A percentile compares a stretch with the other conserved stretches of the same genome.
These are phyloP conservation scores for Apiospora aurea DNA, from an alignment of 2,329 filamentous ascomycete species.

Conservation along the genomic window DNA sequence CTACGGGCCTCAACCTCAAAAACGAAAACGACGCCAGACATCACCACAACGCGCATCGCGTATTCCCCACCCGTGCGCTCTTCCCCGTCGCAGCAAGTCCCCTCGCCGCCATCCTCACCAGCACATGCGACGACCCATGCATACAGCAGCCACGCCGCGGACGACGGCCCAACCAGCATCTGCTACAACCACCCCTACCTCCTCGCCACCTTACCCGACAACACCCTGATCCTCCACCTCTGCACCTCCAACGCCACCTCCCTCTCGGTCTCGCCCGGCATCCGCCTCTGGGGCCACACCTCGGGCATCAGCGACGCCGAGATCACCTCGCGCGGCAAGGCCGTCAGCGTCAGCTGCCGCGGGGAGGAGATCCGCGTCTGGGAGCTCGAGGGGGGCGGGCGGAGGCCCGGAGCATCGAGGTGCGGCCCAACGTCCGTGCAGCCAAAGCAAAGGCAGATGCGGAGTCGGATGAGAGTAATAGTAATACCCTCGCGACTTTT, in stretches of 20 bases:
- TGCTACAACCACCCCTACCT: slow-evolving; percentile 85
- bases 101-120: slow-evolving; percentile 38
- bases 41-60: slow-evolving; percentile 49
- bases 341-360: slow-evolving; percentile 84
- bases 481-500: slow-evolving; percentile 34
- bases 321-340: slow-evolving; percentile 84
- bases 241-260: slow-evolving; percentile 74
- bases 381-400: slow-evolving; percentile 82
- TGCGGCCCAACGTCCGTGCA: slow-evolving; percentile 49
- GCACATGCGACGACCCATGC: slow-evolving; percentile 28
- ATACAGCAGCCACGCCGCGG: slow-evolving; percentile 26
- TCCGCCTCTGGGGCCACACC: slow-evolving; percentile 88
- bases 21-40: slow-evolving; percentile 38
- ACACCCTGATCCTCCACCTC: slow-evolving; percentile 83
- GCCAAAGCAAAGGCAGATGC: slow-evolving; percentile 34
- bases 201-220: slow-evolving; percentile 83
- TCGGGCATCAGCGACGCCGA: slow-evolving; percentile 87
- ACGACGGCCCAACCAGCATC: slow-evolving; percentile 64
- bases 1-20: slow-evolving; percentile 51
- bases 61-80: slow-evolving; percentile 45
- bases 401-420: slow-evolving; percentile 56
- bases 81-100: slow-evolving; percentile 29
- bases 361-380: slow-evolving; percentile 84
- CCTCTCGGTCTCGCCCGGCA: slow-evolving; percentile 75
- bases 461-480: slow-evolving; percentile 1